Percentiles rank a stretch among this genome's conserved stretches.
Conservation (phyloP, 2,329 filamentous ascomycete genomes). For the Xylariales sp. region DNA sequence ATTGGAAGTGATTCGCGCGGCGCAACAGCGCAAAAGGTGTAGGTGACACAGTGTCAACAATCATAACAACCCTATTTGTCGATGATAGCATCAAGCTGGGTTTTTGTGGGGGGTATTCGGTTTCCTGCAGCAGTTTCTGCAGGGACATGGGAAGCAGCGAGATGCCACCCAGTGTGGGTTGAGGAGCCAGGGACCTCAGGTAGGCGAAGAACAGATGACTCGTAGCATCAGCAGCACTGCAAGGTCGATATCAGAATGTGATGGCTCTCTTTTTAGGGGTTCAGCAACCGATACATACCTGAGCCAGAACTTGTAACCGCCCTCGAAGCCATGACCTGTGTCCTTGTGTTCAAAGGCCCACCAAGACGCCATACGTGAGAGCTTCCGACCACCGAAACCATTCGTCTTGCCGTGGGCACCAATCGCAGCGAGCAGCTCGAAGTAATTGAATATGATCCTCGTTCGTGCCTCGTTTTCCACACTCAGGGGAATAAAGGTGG, state of each 20-base stretch:
- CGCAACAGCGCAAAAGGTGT: slow-evolving; percentile 89
- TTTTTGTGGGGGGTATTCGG: slow-evolving; percentile 84
- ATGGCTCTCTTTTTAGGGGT: too few relatives aligned
- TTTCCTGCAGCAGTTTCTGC: slow-evolving; percentile 84
- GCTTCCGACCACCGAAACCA: slow-evolving; percentile 85
- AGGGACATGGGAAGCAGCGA: slow-evolving; percentile 84
- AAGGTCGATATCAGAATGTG: too few relatives aligned
- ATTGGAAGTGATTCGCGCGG: slow-evolving; percentile 91
- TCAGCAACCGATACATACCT: slow-evolving; percentile 51
- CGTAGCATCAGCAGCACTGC: slow-evolving; percentile 85
- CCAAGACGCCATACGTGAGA: slow-evolving; percentile 94
- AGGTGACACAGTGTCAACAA: slow-evolving; percentile 89
- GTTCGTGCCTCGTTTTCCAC: slow-evolving; percentile 81
- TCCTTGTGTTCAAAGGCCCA: slow-evolving; percentile 96
- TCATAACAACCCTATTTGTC: slow-evolving; percentile 92
- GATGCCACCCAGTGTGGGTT: slow-evolving; percentile 71
- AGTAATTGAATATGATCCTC: slow-evolving; percentile 92
- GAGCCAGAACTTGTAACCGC: slow-evolving; percentile 85
- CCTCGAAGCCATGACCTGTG: slow-evolving; percentile 85
- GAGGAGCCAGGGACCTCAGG: slow-evolving; percentile 82
- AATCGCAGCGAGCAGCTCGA: slow-evolving; percentile 85
- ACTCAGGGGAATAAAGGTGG: slow-evolving; percentile 92
- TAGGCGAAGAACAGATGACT: slow-evolving; percentile 98
- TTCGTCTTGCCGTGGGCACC: slow-evolving; percentile 92
- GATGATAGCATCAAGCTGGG: slow-evolving; percentile 71